Conservation (phyloP, 305 asterid genomes). For the Withania somnifera region DNA sequence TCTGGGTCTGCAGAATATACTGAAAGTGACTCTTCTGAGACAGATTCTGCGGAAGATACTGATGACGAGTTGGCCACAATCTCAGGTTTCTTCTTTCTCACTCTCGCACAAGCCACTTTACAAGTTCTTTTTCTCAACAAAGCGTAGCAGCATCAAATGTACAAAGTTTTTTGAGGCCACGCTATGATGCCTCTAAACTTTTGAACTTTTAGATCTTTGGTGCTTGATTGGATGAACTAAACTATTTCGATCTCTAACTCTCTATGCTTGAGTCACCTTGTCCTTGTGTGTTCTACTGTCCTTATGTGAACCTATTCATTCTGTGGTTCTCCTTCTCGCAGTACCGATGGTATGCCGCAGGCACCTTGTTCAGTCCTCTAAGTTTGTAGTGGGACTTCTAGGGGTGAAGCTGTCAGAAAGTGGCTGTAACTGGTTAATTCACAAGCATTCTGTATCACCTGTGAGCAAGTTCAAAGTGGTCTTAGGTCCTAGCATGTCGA, state of each 20-base stretch:
- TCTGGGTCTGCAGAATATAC: conserved; percentile 84
- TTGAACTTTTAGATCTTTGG: not conserved
- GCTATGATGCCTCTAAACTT: not conserved
- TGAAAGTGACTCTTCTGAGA: conserved; percentile 79
- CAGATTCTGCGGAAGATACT: conserved; percentile 76
- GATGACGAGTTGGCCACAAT: conserved; percentile 61
- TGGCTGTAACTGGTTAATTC: not conserved
- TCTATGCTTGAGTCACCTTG: not conserved
- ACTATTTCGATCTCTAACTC: not conserved
- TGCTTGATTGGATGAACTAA: not conserved
- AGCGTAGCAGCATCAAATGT: not conserved
- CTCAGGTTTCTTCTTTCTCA: conserved; percentile 42
- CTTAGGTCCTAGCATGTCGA: not conserved
- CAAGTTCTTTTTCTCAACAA: not conserved
- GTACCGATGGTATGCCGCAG: not conserved
- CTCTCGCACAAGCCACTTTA: not conserved
- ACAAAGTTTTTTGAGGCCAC: not conserved
- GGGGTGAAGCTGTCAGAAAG: not conserved
- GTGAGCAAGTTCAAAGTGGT: not conserved
- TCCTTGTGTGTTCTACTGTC: not conserved
- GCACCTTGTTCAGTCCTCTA: not conserved
- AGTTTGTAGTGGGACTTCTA: not conserved
- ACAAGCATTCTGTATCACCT: not conserved
- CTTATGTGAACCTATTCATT: not conserved
- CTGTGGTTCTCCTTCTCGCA: not conserved